phyloP scores from a whole-genome alignment of 2,329 filamentous ascomycete species.

The Penicillium sp. region DNA sequence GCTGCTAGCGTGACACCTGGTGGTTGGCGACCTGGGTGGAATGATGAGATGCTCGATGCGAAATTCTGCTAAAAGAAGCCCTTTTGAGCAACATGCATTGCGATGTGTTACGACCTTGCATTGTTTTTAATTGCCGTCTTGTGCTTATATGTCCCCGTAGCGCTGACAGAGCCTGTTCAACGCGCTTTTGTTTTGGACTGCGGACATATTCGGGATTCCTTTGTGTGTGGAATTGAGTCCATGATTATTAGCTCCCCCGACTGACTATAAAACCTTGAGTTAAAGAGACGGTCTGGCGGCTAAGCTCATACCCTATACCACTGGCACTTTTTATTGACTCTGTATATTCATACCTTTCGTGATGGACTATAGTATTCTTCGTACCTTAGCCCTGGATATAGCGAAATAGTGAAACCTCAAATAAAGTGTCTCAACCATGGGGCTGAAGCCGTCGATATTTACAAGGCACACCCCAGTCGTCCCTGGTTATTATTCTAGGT shows the following conservation, averaged over 20 bases:
- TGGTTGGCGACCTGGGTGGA: constrained; percentile 5
- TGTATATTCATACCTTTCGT: background rate
- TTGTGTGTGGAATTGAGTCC: background rate
- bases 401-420: constrained; percentile 3
- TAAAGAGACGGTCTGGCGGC: background rate
- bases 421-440: constrained; percentile 14
- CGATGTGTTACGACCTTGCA: constrained; percentile 21
- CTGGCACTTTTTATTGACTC: background rate
- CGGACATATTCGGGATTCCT: constrained; percentile 2
- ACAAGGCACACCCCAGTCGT: constrained; percentile 5
- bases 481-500: constrained; percentile 15
- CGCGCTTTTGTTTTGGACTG: background rate
- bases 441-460: constrained; percentile 30
- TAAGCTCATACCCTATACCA: background rate
- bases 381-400: constrained; percentile 9
- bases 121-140: constrained; percentile 13
- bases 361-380: too few relatives aligned
- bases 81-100: constrained; percentile 18
- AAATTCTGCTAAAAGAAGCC: constrained; percentile 11
- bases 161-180: constrained; percentile 3
- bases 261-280: background rate
- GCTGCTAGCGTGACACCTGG: constrained; percentile 1
- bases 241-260: background rate
- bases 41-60: constrained; percentile 21
- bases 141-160: constrained; percentile 19